Base-by-base conservation (phyloP, 352 stramenopile species). In the Phytopythium montanum region DNA sequence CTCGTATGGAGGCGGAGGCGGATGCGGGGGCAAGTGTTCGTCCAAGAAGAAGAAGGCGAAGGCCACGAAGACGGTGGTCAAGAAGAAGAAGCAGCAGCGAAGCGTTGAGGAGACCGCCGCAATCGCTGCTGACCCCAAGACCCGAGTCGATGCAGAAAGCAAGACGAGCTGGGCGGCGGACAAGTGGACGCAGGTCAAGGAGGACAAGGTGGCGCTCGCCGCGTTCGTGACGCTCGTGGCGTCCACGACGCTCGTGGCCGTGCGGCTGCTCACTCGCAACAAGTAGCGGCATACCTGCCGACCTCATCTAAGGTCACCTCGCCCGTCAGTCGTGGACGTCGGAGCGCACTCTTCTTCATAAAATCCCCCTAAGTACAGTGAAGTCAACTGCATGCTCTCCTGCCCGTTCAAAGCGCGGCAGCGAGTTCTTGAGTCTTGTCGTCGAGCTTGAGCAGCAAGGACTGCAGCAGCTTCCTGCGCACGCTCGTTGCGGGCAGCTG, bases 401-500 rank as follows among this genome's bases (percentile, higher is more conserved):
- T 12, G 23, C 21, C 44, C 13, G 5, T 25, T 51, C 44, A 51
- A 21, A 26, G 23, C 12, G 44, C 44, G 13, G 44, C 9, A 12
- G 33, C 33, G 6, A 60, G 18, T 49, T 87, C 75, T 19, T 87
- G 74, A 2, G 60, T 51, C 56, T 73, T 76, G 52, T 73, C 80
- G 49, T 87, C 76, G 1, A 81, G 60, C 54, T 88, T 90, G 56
- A 90, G 76, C 42, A 86, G 19, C 29, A 90, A 49, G 13, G 69
- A 64, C 54, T 88, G 76, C 18, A 90, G 48, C 19, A 88, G 65
- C 42, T 87, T 90, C 61, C 79, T 87, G 7, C 80, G 75, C 36
- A 77, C 33, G 55, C 78, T 83, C 25, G 65, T 70, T 2, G 67
- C 31, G 16, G 76, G 74, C 25, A 90, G 56, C 61, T 88, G 80